These are phyloP conservation scores for Saccharomyces hybrid DNA, from an alignment of 1,139 yeast genomes.

Conservation along the genomic window DNA sequence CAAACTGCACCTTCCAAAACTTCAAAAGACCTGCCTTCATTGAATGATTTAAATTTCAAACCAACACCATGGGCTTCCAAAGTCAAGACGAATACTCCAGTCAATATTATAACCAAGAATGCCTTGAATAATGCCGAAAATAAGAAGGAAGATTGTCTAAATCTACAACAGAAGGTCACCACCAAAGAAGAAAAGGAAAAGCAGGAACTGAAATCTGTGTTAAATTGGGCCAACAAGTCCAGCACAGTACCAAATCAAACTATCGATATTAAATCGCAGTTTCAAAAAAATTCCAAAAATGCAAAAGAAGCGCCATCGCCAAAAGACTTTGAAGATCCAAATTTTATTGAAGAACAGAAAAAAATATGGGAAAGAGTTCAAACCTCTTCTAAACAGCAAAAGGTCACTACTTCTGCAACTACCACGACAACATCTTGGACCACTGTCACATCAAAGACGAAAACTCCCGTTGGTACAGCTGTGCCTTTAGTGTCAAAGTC, in stretches of 20 bases:
- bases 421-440: slow-evolving; percentile 1
- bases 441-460: slow-evolving; percentile 2
- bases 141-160: slow-evolving; percentile 13
- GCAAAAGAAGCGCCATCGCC: slow-evolving; percentile 1
- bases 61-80: slow-evolving; percentile 39
- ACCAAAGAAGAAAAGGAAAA: slow-evolving; percentile 19
- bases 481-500: slow-evolving; percentile 34
- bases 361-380: slow-evolving; percentile 5
- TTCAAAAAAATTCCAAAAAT: slow-evolving; percentile 9
- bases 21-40: slow-evolving; percentile 10
- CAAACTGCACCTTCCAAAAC: slow-evolving; percentile 2
- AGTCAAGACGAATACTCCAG: slow-evolving; percentile 24
- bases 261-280: slow-evolving; percentile 19
- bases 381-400: slow-evolving; percentile 10
- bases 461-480: slow-evolving; percentile 25
- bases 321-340: slow-evolving; percentile 16
- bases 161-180: slow-evolving; percentile 18
- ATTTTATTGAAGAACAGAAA: slow-evolving; percentile 5
- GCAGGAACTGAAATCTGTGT: slow-evolving; percentile 19
- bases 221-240: slow-evolving; percentile 28
- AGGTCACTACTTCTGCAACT: slow-evolving; percentile 6
- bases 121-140: slow-evolving; percentile 17
- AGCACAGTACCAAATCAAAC: slow-evolving; percentile 7
- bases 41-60: slow-evolving; percentile 27
- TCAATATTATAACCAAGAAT: slow-evolving; percentile 13